A percentile compares a stretch with the other conserved stretches of the same genome.
phyloP scores from a whole-genome alignment of 2,329 filamentous ascomycete genomes.

The Arthroderma sp. region DNA sequence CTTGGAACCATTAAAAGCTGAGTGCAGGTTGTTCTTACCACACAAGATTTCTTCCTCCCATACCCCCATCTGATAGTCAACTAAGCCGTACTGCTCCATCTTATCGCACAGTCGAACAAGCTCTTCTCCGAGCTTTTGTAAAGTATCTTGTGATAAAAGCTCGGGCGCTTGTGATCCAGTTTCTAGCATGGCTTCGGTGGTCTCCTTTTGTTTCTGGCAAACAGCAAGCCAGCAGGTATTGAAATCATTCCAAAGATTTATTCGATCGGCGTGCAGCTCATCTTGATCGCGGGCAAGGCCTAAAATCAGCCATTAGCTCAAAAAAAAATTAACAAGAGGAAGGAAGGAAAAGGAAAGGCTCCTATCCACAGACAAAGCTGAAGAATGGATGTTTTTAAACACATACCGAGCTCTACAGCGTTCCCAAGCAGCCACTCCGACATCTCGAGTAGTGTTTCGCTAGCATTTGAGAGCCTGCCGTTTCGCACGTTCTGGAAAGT shows the following conservation, averaged over 20 bases:
- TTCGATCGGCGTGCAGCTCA: constrained; percentile 57
- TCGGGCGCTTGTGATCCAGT: constrained; percentile 44
- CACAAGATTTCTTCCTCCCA: constrained; percentile 86
- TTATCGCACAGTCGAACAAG: constrained; percentile 71
- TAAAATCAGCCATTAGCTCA: constrained; percentile 31
- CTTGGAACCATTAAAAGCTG: not conserved
- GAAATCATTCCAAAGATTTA: constrained; percentile 86
- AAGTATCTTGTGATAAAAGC: constrained; percentile 52
- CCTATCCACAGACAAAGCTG: constrained; percentile 1
- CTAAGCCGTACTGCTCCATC: constrained; percentile 80
- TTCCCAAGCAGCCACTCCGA: constrained; percentile 55
- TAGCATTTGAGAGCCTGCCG: constrained; percentile 47
- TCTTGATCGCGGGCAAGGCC: constrained; percentile 76
- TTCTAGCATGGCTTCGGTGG: constrained; percentile 47
- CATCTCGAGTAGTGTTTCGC: constrained; percentile 45
- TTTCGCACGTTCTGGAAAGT: constrained; percentile 61
- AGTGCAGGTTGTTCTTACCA: constrained; percentile 41
- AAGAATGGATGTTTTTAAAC: constrained; percentile 3
- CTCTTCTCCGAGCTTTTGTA: constrained; percentile 71
- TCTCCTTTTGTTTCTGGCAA: constrained; percentile 70
- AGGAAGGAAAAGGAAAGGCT: constrained; percentile 7
- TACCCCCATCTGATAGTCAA: constrained; percentile 94
- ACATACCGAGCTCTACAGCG: constrained; percentile 53
- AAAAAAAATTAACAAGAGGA: constrained; percentile 1
- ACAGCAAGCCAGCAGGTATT: constrained; percentile 82